Percentiles rank a stretch among this genome's conserved stretches.
Evolutionary conservation across 2,329 filamentous ascomycete genomes (phyloP).

Genomic region (Saccharata proteae): DNA sequence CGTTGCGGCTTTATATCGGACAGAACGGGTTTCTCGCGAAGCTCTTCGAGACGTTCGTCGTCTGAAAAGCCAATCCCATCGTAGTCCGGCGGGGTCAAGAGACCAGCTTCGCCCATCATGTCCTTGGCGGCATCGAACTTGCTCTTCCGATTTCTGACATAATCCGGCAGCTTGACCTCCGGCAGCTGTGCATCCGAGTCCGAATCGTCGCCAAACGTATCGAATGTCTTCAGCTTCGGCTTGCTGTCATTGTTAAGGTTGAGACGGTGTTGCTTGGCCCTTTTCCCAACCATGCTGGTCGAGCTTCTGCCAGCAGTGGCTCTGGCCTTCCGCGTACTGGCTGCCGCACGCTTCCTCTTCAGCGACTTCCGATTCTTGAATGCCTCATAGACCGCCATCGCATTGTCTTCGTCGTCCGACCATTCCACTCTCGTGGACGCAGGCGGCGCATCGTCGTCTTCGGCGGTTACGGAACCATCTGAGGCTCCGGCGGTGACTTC

Average conservation of each 20-base stretch:
- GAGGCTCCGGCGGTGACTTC: slow-evolving; percentile 1
- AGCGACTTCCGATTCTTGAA: slow-evolving; percentile 48
- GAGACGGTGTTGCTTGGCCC: slow-evolving; percentile 13
- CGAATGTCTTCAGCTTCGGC: slow-evolving; percentile 5
- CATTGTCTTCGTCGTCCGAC: slow-evolving; percentile 42
- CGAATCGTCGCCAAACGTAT: slow-evolving; percentile 14
- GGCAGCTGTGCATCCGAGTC: slow-evolving; percentile 38
- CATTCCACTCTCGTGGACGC: slow-evolving; percentile 9
- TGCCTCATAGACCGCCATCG: slow-evolving; percentile 46
- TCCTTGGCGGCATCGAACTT: slow-evolving; percentile 54
- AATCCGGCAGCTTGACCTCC: slow-evolving; percentile 55
- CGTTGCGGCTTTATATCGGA: slow-evolving; percentile 48
- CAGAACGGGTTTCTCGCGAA: slow-evolving; percentile 62
- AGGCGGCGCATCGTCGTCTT: not conserved
- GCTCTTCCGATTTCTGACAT: slow-evolving; percentile 56
- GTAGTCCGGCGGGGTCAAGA: slow-evolving; percentile 68
- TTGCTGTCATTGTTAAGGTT: not conserved
- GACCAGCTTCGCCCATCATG: slow-evolving; percentile 50
- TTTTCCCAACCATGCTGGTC: slow-evolving; percentile 30
- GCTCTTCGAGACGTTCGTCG: slow-evolving; percentile 46
- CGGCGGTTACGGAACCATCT: slow-evolving; percentile 1
- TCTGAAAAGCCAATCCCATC: slow-evolving; percentile 66
- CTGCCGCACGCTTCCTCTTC: slow-evolving; percentile 39
- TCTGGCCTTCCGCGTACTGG: slow-evolving; percentile 32
- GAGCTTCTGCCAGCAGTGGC: slow-evolving; percentile 19